Base-by-base conservation (phyloP, 345 rosid species). In the Camelina sativa region DNA sequence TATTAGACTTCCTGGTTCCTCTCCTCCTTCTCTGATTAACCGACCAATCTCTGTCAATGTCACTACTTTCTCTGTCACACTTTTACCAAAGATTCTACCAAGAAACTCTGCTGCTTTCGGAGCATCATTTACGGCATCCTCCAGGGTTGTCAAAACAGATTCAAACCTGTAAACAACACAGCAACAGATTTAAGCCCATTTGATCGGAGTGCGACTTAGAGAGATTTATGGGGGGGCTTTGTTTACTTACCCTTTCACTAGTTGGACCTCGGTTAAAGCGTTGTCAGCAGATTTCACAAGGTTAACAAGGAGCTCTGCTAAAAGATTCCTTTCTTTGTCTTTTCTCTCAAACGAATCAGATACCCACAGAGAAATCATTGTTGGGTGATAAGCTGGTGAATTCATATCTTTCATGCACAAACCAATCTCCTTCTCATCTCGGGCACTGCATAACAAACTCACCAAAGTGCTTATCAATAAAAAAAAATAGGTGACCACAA, bases 311-410 rank as follows among this genome's bases (percentile, higher is more conserved):
- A 96, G 99, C 85, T 85, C 71, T 10, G 95, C 85, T 81, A 96
- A 83, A 32, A 92, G 83, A 79, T 91, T 94, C 62, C 97, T 84
- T 73, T 96, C 99, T 77, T 77, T 68, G 78, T 89, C 96, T 82
- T 92, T 91, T 82, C 97, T 86, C 86, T 96, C 99, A 62, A 96
- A 96, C 10, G 97, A 96, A 86, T 96, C 98, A 2, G 81, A 83
- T 3, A 96, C 90, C 99, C 99, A 96, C 6, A 88, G 84, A 62
- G 95, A 89, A 79, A 96, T 78, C 98, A 92, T 86, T 54, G 91
- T 74, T 12, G 99, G 91, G 77, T 92, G 91, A 77, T 85, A 96
- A 77, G 85, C 80, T 13, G 89, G 86, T 2, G 90, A 91, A 71
- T 88, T 88, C 73, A 96, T 78, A 23, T 96, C 99, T 76, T 82